phyloP scores from a whole-genome alignment of 2,329 filamentous ascomycete species.

The Chaetomium sp. region DNA sequence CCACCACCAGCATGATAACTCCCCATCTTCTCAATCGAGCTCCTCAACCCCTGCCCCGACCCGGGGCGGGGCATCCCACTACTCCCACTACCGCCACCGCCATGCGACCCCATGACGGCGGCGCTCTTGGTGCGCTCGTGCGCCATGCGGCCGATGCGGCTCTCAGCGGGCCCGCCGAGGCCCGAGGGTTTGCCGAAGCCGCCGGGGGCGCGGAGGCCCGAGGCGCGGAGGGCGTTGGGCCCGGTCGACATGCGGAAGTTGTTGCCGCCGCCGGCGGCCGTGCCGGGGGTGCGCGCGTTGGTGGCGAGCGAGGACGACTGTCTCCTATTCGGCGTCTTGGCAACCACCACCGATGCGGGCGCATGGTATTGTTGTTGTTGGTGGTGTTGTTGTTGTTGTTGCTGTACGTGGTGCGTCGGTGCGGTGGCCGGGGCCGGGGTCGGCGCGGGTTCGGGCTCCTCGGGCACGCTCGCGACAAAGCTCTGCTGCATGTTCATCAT shows the following conservation, averaged over 20 bases:
- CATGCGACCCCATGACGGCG: constrained; percentile 33
- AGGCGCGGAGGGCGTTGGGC: constrained; percentile 26
- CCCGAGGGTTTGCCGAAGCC: constrained; percentile 35
- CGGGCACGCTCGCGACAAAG: constrained; percentile 35
- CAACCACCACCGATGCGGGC: background rate
- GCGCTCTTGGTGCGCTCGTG: constrained; percentile 52
- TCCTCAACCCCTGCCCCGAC: constrained; percentile 46
- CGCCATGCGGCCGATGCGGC: constrained; percentile 48
- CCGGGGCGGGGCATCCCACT: constrained; percentile 54
- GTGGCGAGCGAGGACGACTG: constrained; percentile 16
- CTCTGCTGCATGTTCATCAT: constrained; percentile 70
- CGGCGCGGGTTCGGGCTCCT: constrained; percentile 9
- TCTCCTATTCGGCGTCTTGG: constrained; percentile 28
- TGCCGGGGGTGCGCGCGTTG: constrained; percentile 11
- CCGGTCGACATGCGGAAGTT: constrained; percentile 54
- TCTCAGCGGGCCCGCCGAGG: constrained; percentile 41
- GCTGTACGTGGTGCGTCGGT: too few relatives aligned
- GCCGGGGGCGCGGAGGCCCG: constrained; percentile 61
- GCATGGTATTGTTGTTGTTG: background rate
- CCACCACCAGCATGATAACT: constrained; percentile 44
- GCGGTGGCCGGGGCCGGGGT: too few relatives aligned
- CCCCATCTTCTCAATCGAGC: constrained; percentile 86
- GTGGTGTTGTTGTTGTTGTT: constrained; percentile 20
- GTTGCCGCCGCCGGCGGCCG: constrained; percentile 17
- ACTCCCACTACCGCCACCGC: background rate